A percentile compares a stretch with the other conserved stretches of the same genome.
These are phyloP conservation scores for Vachellia collinsii DNA, from an alignment of 306 rosid species.

Conservation along the genomic window DNA sequence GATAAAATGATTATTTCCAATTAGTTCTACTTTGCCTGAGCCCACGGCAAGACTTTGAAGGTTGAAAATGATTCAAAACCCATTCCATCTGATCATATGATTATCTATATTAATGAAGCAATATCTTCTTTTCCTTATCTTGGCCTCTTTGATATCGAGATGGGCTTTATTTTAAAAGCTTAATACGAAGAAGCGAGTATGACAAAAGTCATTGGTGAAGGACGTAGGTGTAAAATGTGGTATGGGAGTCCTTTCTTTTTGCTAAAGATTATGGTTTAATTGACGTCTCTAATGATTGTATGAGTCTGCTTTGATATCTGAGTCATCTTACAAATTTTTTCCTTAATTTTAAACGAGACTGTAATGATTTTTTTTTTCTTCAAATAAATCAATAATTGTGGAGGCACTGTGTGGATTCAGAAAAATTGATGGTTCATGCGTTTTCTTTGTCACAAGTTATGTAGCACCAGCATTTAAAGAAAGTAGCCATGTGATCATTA, in stretches of 20 bases:
- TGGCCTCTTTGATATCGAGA: constrained; percentile 2
- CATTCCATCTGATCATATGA: neutral
- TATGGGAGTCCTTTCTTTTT: neutral
- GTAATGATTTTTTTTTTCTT: neutral
- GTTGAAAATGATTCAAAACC: constrained; percentile 9
- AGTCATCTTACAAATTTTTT: neutral
- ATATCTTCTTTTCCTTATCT: constrained; percentile 10
- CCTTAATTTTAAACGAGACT: neutral
- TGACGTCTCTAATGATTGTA: neutral
- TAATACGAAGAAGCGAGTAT: neutral
- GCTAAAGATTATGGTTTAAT: neutral
- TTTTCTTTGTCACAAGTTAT: neutral
- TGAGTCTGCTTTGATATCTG: neutral
- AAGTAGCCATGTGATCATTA: neutral
- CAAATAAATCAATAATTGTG: neutral
- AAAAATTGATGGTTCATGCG: neutral
- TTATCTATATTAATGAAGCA: neutral
- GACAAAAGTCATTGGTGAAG: neutral
- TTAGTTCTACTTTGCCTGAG: neutral
- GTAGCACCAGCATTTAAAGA: neutral
- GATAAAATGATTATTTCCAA: neutral
- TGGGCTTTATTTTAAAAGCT: neutral
- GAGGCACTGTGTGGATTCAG: neutral
- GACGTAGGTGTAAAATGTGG: neutral
- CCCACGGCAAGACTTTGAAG: constrained; percentile 5